phyloP scores from a whole-genome alignment of 2,329 filamentous ascomycete genomes.

The Pseudogymnoascus sp. region DNA sequence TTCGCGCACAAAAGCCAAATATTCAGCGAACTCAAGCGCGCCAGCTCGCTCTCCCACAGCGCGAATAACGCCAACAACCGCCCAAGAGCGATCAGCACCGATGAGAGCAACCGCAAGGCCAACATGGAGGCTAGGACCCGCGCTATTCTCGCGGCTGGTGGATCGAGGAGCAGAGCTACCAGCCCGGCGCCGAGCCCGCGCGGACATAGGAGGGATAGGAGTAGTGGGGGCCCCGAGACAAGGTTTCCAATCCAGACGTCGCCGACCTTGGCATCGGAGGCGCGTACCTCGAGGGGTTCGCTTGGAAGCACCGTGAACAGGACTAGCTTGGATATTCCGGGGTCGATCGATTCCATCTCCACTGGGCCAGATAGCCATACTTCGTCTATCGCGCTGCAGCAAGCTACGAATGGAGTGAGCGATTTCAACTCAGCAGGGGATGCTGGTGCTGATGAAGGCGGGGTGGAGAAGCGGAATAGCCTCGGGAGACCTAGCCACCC shows the following conservation, averaged over 20 bases:
- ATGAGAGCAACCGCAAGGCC: constrained; percentile 89
- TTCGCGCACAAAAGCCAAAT: constrained; percentile 92
- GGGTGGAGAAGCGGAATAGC: constrained; percentile 58
- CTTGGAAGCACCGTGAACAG: constrained; percentile 34
- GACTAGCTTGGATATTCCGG: constrained; percentile 74
- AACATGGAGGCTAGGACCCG: constrained; percentile 90
- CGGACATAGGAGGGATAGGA: constrained; percentile 72
- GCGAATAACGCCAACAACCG: constrained; percentile 50
- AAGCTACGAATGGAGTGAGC: constrained; percentile 21
- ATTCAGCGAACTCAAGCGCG: constrained; percentile 91
- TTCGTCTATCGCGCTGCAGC: constrained; percentile 11
- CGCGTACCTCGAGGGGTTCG: constrained; percentile 26
- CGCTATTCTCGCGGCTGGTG: constrained; percentile 55
- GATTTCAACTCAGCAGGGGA: background rate
- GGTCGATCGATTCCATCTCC: constrained; percentile 12
- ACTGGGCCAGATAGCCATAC: background rate
- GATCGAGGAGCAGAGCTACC: constrained; percentile 63
- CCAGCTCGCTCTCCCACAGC: constrained; percentile 63
- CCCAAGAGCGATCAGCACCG: constrained; percentile 82
- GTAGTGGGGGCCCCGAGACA: constrained; percentile 63
- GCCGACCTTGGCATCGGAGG: constrained; percentile 46
- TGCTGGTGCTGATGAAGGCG: constrained; percentile 12
- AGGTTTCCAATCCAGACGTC: constrained; percentile 75
- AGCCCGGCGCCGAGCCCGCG: constrained; percentile 60
- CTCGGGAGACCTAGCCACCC: constrained; percentile 46